A percentile compares a stretch with the other conserved stretches of the same genome.
Conservation (phyloP, 2,329 filamentous ascomycete species). For the Aspergillus chevalieri region DNA sequence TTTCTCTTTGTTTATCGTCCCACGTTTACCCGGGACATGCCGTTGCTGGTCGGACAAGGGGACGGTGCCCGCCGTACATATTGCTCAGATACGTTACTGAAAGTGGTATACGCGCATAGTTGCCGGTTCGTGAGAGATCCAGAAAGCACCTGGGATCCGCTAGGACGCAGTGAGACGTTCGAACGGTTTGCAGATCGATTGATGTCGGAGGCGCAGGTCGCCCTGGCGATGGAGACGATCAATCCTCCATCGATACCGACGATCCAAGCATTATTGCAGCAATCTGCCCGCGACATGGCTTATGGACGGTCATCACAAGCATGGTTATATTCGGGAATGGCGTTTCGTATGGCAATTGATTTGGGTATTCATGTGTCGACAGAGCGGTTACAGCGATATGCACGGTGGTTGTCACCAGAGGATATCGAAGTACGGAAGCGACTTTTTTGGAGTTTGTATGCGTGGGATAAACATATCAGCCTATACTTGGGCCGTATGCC, state of each 20-base stretch:
- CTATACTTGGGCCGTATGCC: slow-evolving; percentile 25
- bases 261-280: slow-evolving; percentile 24
- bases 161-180: slow-evolving; percentile 12
- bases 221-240: slow-evolving; percentile 21
- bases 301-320: slow-evolving; percentile 21
- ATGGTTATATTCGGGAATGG: slow-evolving; percentile 24
- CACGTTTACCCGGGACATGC: slow-evolving; percentile 20
- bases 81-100: slow-evolving; percentile 20
- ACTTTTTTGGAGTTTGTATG: slow-evolving; percentile 26
- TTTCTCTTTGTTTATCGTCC: slow-evolving; percentile 25
- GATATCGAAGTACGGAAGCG: slow-evolving; percentile 25
- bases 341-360: slow-evolving; percentile 26
- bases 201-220: slow-evolving; percentile 16
- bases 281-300: slow-evolving; percentile 21
- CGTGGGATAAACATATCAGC: slow-evolving; percentile 27
- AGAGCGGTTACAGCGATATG: slow-evolving; percentile 16
- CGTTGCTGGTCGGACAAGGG: slow-evolving; percentile 2
- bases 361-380: slow-evolving; percentile 22
- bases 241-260: slow-evolving; percentile 21
- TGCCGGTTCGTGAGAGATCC: slow-evolving; percentile 14
- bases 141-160: slow-evolving; percentile 10
- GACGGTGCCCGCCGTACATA: slow-evolving; percentile 3
- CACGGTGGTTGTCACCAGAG: slow-evolving; percentile 18
- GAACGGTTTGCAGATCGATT: slow-evolving; percentile 3
- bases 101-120: slow-evolving; percentile 7